phyloP scores from a whole-genome alignment of 176 grass and related monocot genomes.

The Oryza meyeriana region DNA sequence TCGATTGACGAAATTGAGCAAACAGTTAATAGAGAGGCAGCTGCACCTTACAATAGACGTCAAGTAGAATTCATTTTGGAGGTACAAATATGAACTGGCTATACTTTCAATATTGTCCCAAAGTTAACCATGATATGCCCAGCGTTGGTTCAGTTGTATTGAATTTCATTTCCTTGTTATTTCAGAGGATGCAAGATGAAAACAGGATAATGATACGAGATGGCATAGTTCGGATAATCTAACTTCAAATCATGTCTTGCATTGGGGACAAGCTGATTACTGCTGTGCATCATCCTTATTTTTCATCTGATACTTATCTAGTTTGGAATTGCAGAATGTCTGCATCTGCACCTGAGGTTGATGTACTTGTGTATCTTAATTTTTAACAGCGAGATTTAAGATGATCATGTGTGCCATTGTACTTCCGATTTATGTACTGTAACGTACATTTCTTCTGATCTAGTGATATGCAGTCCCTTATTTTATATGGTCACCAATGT shows the following conservation, averaged over 20 bases:
- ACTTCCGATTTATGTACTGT: constrained; percentile 19
- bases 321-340: background rate
- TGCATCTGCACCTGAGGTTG: background rate
- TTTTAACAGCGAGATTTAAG: constrained; percentile 18
- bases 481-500: background rate
- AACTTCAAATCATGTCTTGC: constrained; percentile 2
- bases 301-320: background rate
- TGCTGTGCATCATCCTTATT: background rate
- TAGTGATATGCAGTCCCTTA: constrained; percentile 1
- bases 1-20: constrained; percentile 75
- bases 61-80: constrained; percentile 80
- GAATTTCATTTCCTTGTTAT: constrained; percentile 20
- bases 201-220: constrained; percentile 97
- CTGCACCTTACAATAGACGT: constrained; percentile 59
- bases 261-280: background rate
- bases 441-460: background rate
- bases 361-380: constrained; percentile 20
- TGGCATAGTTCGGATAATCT: constrained; percentile 78
- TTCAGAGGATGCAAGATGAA: constrained; percentile 87
- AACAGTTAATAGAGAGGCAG: constrained; percentile 59
- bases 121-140: background rate
- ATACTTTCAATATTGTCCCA: background rate
- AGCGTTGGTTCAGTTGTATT: background rate
- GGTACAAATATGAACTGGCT: constrained; percentile 40
- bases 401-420: background rate